Percentiles rank a stretch among this genome's conserved stretches.
phyloP scores from a whole-genome alignment of 768 basidiomycete species.

The Lanmaoa rubissima region DNA sequence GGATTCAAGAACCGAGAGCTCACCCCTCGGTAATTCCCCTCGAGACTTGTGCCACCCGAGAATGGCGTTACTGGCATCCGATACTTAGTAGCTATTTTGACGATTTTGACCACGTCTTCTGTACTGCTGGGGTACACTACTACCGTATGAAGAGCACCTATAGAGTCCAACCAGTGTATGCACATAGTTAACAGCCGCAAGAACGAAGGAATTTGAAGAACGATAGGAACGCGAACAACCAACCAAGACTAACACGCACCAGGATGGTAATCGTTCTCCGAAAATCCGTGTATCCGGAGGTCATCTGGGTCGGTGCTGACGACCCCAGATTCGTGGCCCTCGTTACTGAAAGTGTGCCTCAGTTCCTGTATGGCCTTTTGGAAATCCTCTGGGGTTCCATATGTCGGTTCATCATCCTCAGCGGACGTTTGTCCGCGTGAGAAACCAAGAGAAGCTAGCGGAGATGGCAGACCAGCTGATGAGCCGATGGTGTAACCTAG shows the following conservation, averaged over 20 bases:
- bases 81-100: slow-evolving; percentile 72
- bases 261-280: slow-evolving; percentile 48
- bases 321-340: slow-evolving; percentile 2
- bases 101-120: slow-evolving; percentile 78
- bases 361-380: slow-evolving; percentile 52
- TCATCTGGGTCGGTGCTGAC: slow-evolving; percentile 54
- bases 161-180: background rate
- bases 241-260: slow-evolving; percentile 34
- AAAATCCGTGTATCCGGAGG: slow-evolving; percentile 53
- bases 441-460: slow-evolving; percentile 5
- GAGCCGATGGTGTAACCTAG: slow-evolving; percentile 26
- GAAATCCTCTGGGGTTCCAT: slow-evolving; percentile 55
- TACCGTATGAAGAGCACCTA: slow-evolving; percentile 51
- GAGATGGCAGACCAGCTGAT: slow-evolving; percentile 1
- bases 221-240: no score
- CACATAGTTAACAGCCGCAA: background rate
- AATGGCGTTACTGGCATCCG: slow-evolving; percentile 77
- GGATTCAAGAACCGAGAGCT: slow-evolving; percentile 19
- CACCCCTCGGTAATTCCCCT: slow-evolving; percentile 72
- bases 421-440: background rate
- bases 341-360: slow-evolving; percentile 32
- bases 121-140: slow-evolving; percentile 67
- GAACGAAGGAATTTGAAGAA: background rate
- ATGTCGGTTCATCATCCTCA: slow-evolving; percentile 30
- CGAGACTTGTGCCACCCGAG: slow-evolving; percentile 79